A percentile compares a stretch with the other conserved stretches of the same genome.
These are phyloP conservation scores for Thraustochytrium sp. DNA, from an alignment of 352 stramenopile species.

Conservation along the genomic window DNA sequence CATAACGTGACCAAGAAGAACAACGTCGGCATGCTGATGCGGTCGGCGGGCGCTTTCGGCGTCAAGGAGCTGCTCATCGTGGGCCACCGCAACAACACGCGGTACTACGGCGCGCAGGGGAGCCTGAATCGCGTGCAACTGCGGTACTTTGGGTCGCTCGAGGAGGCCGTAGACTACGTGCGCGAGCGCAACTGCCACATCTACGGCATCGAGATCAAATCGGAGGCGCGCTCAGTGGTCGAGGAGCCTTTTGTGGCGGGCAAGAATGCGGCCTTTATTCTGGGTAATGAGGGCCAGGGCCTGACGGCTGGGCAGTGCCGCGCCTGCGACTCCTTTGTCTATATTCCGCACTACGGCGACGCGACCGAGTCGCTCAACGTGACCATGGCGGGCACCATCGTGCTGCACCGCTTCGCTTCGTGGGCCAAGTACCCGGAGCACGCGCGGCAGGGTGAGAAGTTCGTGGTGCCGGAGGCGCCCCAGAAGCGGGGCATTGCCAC, in stretches of 20 bases:
- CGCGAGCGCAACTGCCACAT: slow-evolving; percentile 54
- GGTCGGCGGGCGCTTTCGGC: slow-evolving; percentile 70
- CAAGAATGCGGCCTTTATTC: slow-evolving; percentile 77
- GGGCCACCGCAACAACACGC: slow-evolving; percentile 48
- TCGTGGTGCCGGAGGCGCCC: slow-evolving; percentile 15
- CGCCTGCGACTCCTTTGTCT: slow-evolving; percentile 84
- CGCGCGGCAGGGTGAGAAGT: slow-evolving; percentile 44
- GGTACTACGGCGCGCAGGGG: slow-evolving; percentile 51
- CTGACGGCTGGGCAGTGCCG: slow-evolving; percentile 80
- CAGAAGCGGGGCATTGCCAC: not conserved
- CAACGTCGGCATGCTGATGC: slow-evolving; percentile 78
- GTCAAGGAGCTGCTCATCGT: slow-evolving; percentile 61
- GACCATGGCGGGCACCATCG: slow-evolving; percentile 82
- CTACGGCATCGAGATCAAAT: slow-evolving; percentile 87
- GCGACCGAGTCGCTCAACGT: slow-evolving; percentile 92
- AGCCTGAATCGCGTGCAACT: slow-evolving; percentile 47
- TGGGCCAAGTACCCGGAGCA: slow-evolving; percentile 51
- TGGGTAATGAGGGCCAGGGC: slow-evolving; percentile 89
- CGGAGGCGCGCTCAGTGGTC: slow-evolving; percentile 63
- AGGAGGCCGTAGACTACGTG: slow-evolving; percentile 45
- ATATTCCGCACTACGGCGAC: slow-evolving; percentile 87
- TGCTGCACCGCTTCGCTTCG: slow-evolving; percentile 79
- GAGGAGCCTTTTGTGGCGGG: slow-evolving; percentile 65
- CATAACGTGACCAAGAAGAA: slow-evolving; percentile 81
- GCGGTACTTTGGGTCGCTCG: slow-evolving; percentile 45